Conservation (phyloP, 225 moss, liverwort and hornwort genomes). For the Neckera pumila region DNA sequence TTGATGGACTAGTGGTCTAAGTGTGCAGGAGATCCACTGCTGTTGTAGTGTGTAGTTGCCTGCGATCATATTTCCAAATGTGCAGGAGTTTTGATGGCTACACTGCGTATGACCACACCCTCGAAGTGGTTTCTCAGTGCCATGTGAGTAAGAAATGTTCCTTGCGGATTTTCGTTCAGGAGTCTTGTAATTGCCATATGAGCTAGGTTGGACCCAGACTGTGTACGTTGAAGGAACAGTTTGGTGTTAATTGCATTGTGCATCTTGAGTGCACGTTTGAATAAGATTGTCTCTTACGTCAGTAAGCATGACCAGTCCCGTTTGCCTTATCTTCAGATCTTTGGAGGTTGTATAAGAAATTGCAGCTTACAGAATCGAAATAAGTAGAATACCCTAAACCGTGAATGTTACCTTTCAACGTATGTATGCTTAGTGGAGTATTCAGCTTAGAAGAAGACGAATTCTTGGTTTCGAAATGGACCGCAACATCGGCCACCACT, state of each 20-base stretch:
- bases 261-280: not conserved
- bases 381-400: too few species aligned
- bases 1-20: not conserved
- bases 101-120: not conserved
- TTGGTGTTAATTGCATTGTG: not conserved
- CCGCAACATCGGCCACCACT: not conserved
- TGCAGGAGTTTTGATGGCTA: not conserved
- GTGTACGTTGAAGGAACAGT: not conserved
- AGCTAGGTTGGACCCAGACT: too few species aligned
- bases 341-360: not conserved
- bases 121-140: not conserved
- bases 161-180: not conserved
- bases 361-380: too few species aligned
- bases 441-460: not conserved
- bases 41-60: not conserved
- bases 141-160: not conserved
- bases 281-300: not conserved
- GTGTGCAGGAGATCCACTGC: not conserved
- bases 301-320: not conserved
- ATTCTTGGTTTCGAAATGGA: not conserved
- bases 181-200: not conserved
- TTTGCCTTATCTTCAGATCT: too few species aligned
- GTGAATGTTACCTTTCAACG: not conserved
- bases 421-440: accelerated
- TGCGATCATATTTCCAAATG: not conserved